Evolutionary conservation across 306 rosid species (phyloP), one percentile per base, ranked within the genome.

Genomic region (Acacia acuminata): DNA sequence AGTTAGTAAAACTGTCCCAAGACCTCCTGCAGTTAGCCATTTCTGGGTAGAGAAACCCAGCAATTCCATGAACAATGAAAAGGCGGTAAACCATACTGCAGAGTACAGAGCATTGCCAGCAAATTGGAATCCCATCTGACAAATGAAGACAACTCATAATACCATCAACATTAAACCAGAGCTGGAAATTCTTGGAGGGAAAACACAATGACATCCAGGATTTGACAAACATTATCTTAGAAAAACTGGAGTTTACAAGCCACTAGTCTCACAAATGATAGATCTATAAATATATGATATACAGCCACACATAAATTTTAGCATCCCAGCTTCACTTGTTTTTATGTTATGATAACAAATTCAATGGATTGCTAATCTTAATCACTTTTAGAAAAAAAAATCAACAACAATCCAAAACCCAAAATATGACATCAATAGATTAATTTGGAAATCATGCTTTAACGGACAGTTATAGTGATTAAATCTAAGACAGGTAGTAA

Each of bases 41-140:
- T 32, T 65, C 71, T 65, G 44, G n/a, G 71, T 32, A 65, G 71
- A 32, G 71, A 65, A 65, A 65, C 71, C 71, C 43, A 65, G 71
- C 22, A 65, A 9, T 65, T 65, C 71, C 71, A 65, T 65, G 43
- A 65, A 65, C 44, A 65, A 65, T 65, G 71, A 65, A 65, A 65
- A 65, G 20, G 44, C 71, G 1, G 71, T 44, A 65, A 65, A 2
- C 71, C 71, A 65, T 32, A 65, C 71, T 15, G 71, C 71, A 65
- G 71, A 32, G 71, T 65, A 65, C 44, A 67, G 47, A 75, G 98
- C 96, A 81, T 88, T 93, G 47, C 97, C 97, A 4, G 96, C 98
- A 92, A 93, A 93, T 81, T 92, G 95, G 90, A 93, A 95, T 74
- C 98, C 97, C 98, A 95, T 95, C 98, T 93, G 93, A 80, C 47